phyloP scores from a whole-genome alignment of 371 early-diverging fungal species.

The Apophysomyces ossiformis region DNA sequence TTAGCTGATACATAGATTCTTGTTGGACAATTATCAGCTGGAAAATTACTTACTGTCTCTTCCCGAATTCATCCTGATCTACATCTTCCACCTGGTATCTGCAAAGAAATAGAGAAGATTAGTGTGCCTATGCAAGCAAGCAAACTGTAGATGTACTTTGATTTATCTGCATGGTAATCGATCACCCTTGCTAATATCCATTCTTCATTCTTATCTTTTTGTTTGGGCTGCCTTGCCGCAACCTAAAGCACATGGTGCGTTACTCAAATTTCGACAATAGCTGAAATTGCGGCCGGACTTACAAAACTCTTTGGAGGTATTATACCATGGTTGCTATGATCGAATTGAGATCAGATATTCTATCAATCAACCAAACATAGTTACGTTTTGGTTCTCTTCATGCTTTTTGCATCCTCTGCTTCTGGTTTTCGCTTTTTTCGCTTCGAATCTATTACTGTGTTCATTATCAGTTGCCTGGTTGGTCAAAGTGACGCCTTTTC shows the following conservation, averaged over 20 bases:
- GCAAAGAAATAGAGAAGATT: neutral
- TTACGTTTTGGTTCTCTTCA: conserved; percentile 61
- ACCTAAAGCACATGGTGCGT: conserved; percentile 42
- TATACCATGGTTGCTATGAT: conserved; percentile 10
- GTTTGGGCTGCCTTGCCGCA: conserved; percentile 64
- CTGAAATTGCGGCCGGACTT: neutral
- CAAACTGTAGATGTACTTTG: conserved; percentile 46
- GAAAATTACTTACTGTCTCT: conserved; percentile 55
- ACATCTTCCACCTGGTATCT: conserved; percentile 79
- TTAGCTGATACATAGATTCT: neutral
- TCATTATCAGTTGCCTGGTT: conserved; percentile 4
- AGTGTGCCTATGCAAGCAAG: too few relatives aligned
- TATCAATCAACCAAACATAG: neutral
- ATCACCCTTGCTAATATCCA: conserved; percentile 79
- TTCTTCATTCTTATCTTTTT: conserved; percentile 71
- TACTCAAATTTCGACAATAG: neutral
- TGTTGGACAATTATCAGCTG: neutral
- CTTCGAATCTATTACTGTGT: conserved; percentile 53
- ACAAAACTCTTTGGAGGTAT: conserved; percentile 27
- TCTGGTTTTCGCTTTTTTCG: conserved; percentile 73
- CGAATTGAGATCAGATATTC: neutral
- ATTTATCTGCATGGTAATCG: conserved; percentile 65
- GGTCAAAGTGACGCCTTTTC: neutral
- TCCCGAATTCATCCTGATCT: conserved; percentile 71
- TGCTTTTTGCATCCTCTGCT: conserved; percentile 45